Evolutionary conservation across 805 yeast genomes (phyloP).

Genomic region (Scheffersomyces ergatensis): DNA sequence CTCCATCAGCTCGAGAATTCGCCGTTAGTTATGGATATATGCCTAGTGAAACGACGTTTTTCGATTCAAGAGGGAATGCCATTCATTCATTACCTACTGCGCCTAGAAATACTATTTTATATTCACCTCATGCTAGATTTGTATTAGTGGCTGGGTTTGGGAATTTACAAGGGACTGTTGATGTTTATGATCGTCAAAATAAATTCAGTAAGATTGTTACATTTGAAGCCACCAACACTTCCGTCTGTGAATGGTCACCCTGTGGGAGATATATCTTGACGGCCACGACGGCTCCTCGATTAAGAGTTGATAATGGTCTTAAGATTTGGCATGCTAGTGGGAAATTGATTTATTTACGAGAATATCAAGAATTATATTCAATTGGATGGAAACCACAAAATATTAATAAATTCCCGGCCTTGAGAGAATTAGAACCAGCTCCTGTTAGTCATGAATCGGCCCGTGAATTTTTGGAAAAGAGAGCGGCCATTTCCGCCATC

Average conservation of each 20-base stretch:
- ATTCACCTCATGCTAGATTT: conserved; percentile 91
- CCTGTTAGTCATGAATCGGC: conserved; percentile 75
- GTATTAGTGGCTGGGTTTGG: conserved; percentile 97
- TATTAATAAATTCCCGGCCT: conserved; percentile 51
- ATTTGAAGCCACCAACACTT: conserved; percentile 89
- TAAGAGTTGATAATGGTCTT: conserved; percentile 94
- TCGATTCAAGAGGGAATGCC: conserved; percentile 89
- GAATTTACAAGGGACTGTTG: conserved; percentile 94
- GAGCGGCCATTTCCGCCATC: conserved; percentile 26
- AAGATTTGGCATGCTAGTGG: conserved; percentile 94
- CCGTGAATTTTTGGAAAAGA: conserved; percentile 49
- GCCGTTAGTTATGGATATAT: conserved; percentile 96
- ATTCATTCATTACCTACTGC: conserved; percentile 81
- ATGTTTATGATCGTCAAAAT: conserved; percentile 87
- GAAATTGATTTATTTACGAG: conserved; percentile 70
- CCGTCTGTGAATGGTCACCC: conserved; percentile 98
- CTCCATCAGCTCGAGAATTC: conserved; percentile 93
- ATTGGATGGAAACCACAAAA: conserved; percentile 83
- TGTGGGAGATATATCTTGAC: conserved; percentile 91
- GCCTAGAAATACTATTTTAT: conserved; percentile 84
- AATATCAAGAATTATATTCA: conserved; percentile 74
- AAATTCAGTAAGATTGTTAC: conserved; percentile 76
- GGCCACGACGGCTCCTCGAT: conserved; percentile 95
- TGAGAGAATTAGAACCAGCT: conserved; percentile 48
- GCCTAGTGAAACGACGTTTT: conserved; percentile 95